These are phyloP conservation scores for Pugionium cornutum DNA, from an alignment of 345 rosid genomes.

Conservation along the genomic window DNA sequence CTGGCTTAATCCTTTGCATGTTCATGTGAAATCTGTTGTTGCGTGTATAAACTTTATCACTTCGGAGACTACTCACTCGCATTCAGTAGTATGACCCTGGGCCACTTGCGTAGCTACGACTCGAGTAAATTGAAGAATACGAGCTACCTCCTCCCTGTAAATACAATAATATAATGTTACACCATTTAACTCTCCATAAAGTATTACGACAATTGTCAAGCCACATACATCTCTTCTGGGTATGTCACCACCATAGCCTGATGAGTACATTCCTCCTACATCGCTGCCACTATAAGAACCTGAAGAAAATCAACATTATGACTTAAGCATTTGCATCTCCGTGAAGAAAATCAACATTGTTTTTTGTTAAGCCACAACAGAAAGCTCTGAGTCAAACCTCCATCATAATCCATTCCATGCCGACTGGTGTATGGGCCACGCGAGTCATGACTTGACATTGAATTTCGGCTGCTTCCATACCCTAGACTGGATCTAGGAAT, in stretches of 20 bases:
- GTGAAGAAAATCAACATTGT: neutral
- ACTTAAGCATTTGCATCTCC: neutral
- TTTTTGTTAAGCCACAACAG: constrained; percentile 26
- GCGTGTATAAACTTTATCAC: too few species aligned
- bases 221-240: constrained; percentile 74
- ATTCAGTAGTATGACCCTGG: constrained; percentile 87
- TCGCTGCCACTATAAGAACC: constrained; percentile 79
- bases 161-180: neutral
- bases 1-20: too few species aligned
- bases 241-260: constrained; percentile 65
- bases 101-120: constrained; percentile 82
- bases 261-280: constrained; percentile 69
- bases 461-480: constrained; percentile 78
- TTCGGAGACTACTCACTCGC: constrained; percentile 40
- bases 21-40: too few species aligned
- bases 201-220: neutral
- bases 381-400: constrained; percentile 48
- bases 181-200: neutral
- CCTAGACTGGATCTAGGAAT: constrained; percentile 77
- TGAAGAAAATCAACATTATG: constrained; percentile 40
- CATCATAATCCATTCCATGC: constrained; percentile 80
- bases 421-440: constrained; percentile 79
- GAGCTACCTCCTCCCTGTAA: constrained; percentile 87
- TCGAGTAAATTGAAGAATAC: constrained; percentile 77
- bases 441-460: constrained; percentile 73